Conservation (phyloP, 2,329 filamentous ascomycete genomes). For the Fusarium solani-melongenae region DNA sequence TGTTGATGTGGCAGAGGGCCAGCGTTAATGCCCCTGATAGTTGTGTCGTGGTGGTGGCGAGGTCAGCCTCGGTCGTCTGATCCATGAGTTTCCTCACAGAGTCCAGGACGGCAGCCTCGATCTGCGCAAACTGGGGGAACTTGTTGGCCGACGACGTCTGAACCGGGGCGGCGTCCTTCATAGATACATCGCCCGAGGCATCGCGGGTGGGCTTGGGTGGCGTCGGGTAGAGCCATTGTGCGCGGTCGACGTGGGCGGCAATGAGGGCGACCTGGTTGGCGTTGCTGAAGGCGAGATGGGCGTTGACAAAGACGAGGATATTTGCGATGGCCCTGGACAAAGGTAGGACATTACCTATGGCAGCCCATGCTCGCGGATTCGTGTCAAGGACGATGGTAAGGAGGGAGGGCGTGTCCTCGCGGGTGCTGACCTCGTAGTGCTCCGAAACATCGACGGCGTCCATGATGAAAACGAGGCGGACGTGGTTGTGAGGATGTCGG, state of each 20-base stretch:
- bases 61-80: conserved; percentile 71
- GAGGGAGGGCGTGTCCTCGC: conserved; percentile 77
- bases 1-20: conserved; percentile 91
- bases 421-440: conserved; percentile 67
- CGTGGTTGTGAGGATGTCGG: conserved; percentile 27
- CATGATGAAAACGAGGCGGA: conserved; percentile 54
- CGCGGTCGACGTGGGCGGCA: conserved; percentile 87
- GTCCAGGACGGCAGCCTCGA: conserved; percentile 82
- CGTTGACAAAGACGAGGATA: conserved; percentile 95
- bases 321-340: conserved; percentile 87
- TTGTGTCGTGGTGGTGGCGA: conserved; percentile 83
- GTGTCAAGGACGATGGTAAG: conserved; percentile 94
- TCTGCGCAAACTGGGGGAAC: conserved; percentile 88
- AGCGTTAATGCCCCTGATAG: conserved; percentile 92
- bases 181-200: conserved; percentile 65
- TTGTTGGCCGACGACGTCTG: conserved; percentile 76
- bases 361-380: conserved; percentile 93
- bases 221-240: conserved; percentile 88
- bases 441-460: conserved; percentile 67
- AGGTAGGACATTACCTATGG: conserved; percentile 78
- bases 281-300: conserved; percentile 93
- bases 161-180: conserved; percentile 59
- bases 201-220: conserved; percentile 46
- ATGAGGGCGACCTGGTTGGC: conserved; percentile 93
- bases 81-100: conserved; percentile 80